Evolutionary conservation across 768 basidiomycete species (phyloP).

Genomic region (Suillus cothurnatus): DNA sequence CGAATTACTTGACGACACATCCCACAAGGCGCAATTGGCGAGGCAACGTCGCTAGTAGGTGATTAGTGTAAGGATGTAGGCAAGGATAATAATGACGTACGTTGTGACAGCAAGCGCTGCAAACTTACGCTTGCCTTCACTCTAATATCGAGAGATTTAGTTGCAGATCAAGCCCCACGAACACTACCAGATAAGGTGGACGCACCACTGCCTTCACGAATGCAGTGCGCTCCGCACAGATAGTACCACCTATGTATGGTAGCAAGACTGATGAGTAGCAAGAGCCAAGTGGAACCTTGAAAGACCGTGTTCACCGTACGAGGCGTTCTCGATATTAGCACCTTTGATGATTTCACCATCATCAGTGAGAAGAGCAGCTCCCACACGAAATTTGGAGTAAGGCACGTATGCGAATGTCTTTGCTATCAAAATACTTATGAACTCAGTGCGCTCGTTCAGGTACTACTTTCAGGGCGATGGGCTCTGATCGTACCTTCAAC

Average conservation of each 20-base stretch:
- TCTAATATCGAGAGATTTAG: conserved; percentile 45
- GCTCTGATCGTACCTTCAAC: conserved; percentile 57
- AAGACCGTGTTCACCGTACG: conserved; percentile 63
- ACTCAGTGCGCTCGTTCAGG: conserved; percentile 11
- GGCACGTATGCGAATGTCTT: conserved; percentile 75
- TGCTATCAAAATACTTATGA: conserved; percentile 40
- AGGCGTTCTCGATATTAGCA: conserved; percentile 93
- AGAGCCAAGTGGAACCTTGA: conserved; percentile 4
- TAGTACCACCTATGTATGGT: conserved; percentile 65
- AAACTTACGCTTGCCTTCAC: conserved; percentile 74
- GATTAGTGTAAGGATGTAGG: neutral
- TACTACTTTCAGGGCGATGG: neutral
- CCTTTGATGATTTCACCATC: conserved; percentile 80
- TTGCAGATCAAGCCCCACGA: neutral
- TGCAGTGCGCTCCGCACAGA: conserved; percentile 95
- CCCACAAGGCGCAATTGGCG: conserved; percentile 83
- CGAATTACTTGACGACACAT: conserved; percentile 91
- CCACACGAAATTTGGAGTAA: conserved; percentile 93
- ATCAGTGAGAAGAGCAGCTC: conserved; percentile 76
- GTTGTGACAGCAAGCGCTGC: conserved; percentile 77
- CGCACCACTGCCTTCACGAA: conserved; percentile 92
- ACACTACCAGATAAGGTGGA: conserved; percentile 13
- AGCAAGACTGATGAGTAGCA: neutral
- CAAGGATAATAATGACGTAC: conserved; percentile 43
- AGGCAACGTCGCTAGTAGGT: conserved; percentile 61